These are phyloP conservation scores for Colletotrichum chrysophilum DNA, from an alignment of 2,329 filamentous ascomycete species.

Conservation along the genomic window DNA sequence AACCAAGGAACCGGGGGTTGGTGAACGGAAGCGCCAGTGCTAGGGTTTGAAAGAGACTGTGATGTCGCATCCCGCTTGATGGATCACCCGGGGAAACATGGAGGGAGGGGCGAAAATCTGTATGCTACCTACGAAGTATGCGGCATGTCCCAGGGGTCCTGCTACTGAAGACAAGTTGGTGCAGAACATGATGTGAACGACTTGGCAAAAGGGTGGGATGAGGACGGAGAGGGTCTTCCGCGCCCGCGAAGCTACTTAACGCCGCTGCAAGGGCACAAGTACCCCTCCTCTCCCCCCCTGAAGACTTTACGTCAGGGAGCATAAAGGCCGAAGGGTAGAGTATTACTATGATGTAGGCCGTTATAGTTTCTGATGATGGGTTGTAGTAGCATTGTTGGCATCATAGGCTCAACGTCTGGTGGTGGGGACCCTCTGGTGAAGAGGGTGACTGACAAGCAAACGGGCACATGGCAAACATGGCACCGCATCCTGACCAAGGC, in stretches of 20 bases:
- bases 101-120: background rate
- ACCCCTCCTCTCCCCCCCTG: background rate
- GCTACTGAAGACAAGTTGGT: background rate
- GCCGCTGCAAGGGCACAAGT: background rate
- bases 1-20: background rate
- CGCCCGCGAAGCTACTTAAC: background rate
- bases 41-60: background rate
- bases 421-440: background rate
- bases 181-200: background rate
- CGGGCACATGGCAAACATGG: background rate
- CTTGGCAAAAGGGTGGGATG: background rate
- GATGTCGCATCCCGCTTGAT: slow-evolving; percentile 13
- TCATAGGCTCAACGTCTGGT: background rate
- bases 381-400: background rate
- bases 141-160: background rate
- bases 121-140: background rate
- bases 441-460: background rate
- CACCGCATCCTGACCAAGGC: background rate
- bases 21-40: background rate
- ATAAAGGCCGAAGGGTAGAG: background rate
- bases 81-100: slow-evolving; percentile 6
- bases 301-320: background rate
- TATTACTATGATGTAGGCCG: background rate
- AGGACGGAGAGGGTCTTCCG: background rate
- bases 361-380: background rate